Evolutionary conservation across 1,284 basidiomycete species (phyloP), one percentile per base, ranked within the genome.

Genomic region (Cutaneotrichosporon curvatum): DNA sequence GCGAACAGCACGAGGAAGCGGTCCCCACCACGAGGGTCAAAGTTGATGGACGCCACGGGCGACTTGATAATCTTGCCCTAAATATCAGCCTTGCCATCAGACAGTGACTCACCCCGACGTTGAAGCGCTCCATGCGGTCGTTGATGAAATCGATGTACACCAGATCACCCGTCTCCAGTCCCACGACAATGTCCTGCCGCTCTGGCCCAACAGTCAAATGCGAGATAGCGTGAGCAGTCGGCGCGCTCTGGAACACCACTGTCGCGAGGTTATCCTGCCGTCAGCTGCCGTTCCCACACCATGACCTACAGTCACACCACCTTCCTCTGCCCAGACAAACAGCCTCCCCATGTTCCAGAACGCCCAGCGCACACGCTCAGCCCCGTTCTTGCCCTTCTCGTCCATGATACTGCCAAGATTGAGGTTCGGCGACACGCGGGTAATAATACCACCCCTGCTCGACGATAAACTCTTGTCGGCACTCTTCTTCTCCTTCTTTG

Each of bases 1-100:
- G 83, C 84, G 63, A 95, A 88, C 3, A 87, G 84, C n/a, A 84
- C 88, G 34, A 94, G 78, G 65, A 97, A 92, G 19, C 92, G 78
- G 44, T 84, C 84, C 0, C 83, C 76, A 0, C 86, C 87, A 4
- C 80, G 79, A 2, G 91, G 91, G 8, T 95, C 85, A 85, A 92
- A 96, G 56, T 83, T 81, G 34, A 97, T 80, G 10, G 85, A 79
- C 6, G 85, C 85, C 58, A 90, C 87, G 2, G 85, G 79, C 1
- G 85, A 84, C 50, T 76, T 80, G 58, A 84, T 81, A 51, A 92
- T 83, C 55, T 82, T 79, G 15, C 89, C 88, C 82, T 86, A 37
- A 4, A 10, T 4, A 20, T 47, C 15, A 45, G 43, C 31, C 2
- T 34, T n/a, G 8, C 7, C 36, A 37, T 23, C 3, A 15, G 23